Conservation (phyloP, 1,284 basidiomycete species). For the Mycena sp. region DNA sequence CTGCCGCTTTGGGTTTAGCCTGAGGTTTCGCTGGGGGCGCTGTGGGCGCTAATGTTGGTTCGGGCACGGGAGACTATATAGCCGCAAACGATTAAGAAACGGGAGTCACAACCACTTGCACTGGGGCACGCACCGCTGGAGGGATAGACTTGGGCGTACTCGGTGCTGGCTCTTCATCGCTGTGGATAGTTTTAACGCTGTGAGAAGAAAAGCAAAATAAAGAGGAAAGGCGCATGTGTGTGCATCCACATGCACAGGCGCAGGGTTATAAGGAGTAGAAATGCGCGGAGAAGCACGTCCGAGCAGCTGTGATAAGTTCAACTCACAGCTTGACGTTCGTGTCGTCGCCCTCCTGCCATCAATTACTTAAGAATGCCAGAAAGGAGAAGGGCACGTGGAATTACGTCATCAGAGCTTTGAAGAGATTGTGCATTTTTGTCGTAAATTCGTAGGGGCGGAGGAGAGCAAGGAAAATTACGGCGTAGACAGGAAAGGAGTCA, state of each 20-base stretch:
- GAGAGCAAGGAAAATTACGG: neutral
- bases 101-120: too few species aligned
- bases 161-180: slow-evolving; percentile 51
- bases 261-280: slow-evolving; percentile 7
- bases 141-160: slow-evolving; percentile 25
- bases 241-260: slow-evolving; percentile 36
- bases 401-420: slow-evolving; percentile 41
- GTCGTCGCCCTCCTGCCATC: slow-evolving; percentile 22
- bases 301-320: slow-evolving; percentile 26
- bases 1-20: slow-evolving; percentile 20
- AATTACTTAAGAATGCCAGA: slow-evolving; percentile 34
- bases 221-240: slow-evolving; percentile 59
- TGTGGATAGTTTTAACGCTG: slow-evolving; percentile 46
- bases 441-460: slow-evolving; percentile 8
- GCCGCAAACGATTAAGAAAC: too few species aligned
- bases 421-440: slow-evolving; percentile 15
- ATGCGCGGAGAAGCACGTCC: too few species aligned
- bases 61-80: slow-evolving; percentile 13
- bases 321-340: slow-evolving; percentile 24
- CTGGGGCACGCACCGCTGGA: neutral
- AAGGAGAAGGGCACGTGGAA: slow-evolving; percentile 35
- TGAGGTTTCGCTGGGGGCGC: neutral
- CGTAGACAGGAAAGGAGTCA: slow-evolving; percentile 8
- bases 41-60: neutral
- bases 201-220: slow-evolving; percentile 63